phyloP scores from a whole-genome alignment of 2,329 filamentous ascomycete genomes.

The Cladosporium colombiae region DNA sequence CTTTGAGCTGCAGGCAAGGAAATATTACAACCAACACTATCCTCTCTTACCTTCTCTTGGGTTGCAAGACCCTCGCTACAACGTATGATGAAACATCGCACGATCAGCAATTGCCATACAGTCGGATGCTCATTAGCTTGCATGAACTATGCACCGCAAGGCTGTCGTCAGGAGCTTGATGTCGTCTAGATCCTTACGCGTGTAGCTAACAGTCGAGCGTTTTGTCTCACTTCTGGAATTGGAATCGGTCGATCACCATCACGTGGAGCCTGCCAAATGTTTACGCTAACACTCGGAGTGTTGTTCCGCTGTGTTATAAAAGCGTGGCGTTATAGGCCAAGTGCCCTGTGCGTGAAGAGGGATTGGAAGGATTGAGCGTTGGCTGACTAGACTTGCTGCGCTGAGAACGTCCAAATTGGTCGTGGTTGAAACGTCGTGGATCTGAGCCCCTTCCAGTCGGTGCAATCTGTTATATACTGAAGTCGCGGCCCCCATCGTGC shows the following conservation, averaged over 20 bases:
- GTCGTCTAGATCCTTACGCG: neutral
- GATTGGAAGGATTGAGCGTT: neutral
- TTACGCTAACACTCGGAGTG: neutral
- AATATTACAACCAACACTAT: neutral
- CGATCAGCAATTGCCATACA: neutral
- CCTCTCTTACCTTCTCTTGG: neutral
- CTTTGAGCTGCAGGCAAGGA: neutral
- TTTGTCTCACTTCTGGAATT: conserved; percentile 12
- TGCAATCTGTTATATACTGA: conserved; percentile 8
- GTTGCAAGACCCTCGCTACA: neutral
- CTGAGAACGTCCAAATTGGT: conserved; percentile 5
- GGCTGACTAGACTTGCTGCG: neutral
- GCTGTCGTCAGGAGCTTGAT: neutral
- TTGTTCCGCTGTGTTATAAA: neutral
- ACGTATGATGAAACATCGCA: neutral
- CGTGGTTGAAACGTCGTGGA: neutral
- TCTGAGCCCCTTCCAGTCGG: neutral
- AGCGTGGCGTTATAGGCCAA: conserved; percentile 10
- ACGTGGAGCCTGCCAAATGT: neutral
- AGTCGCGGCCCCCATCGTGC: neutral
- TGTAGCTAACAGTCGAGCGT: neutral
- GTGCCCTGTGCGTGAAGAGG: too few species aligned
- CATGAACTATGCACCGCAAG: neutral
- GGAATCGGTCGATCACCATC: conserved; percentile 15
- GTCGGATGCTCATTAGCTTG: neutral